Base-by-base conservation (phyloP, 805 yeast species). In the Tetrapisispora pingtungensis region DNA sequence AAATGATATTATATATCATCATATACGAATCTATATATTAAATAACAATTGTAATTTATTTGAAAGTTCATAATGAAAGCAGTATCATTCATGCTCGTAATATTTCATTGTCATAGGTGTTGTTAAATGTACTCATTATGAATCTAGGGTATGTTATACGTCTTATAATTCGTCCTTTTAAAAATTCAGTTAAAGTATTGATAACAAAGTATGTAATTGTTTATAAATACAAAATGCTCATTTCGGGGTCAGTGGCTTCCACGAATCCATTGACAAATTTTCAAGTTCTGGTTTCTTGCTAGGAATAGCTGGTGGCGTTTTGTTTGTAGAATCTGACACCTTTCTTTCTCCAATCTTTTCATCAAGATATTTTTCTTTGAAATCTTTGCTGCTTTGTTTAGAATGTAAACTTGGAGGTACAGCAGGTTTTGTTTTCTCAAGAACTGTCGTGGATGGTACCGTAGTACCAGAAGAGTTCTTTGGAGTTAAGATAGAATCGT, bases 241-340 rank as follows among this genome's bases (percentile, higher is more conserved):
- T 51, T 71, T 72, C 7, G 78, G 79, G 19, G 70, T 64, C 41
- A 73, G 58, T 5, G 78, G 78, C 42, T 70, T 71, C 79, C 78
- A 74, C 22, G 73, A 72, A 7, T 73, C 67, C 69, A 72, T 62
- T 2, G 63, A 46, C 39, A 56, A 42, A 20, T 48, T 45, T 19
- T 50, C 54, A 19, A 53, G 31, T 39, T 55, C 54, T 7, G 58
- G 59, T 40, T 60, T 55, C 42, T 58, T 57, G 8, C 53, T 50
- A 10, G 68, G 66, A 20, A 58, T 49, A 1, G 52, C 47, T 1
- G 67, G 61, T 1, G 65, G 57, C 1, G 19, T 36, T 17, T 54
- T 57, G 19, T 49, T 47, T 18, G 36, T 3, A 30, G 28, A 1
- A 3, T 42, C 41, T 28, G 31, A 28, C 13, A 12, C 31, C 12